These are phyloP conservation scores for Clavulina sp. DNA, from an alignment of 768 basidiomycete species.

Conservation along the genomic window DNA sequence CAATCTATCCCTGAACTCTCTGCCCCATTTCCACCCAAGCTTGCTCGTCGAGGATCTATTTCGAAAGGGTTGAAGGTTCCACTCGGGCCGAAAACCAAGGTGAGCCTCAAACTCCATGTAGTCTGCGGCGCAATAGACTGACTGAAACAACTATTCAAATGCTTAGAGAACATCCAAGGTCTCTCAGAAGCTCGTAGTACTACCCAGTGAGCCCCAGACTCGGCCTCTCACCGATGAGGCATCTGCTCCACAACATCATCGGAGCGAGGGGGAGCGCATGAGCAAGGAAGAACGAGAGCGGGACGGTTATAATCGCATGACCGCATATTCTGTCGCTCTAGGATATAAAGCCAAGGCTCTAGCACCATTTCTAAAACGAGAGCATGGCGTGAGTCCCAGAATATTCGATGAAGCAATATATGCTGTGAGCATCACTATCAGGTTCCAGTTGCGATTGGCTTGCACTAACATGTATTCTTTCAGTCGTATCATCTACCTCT, in stretches of 20 bases:
- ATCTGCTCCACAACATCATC: slow-evolving; percentile 38
- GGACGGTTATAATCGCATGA: slow-evolving; percentile 64
- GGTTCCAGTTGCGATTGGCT: background rate
- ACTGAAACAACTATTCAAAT: too few relatives aligned
- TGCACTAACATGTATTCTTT: background rate
- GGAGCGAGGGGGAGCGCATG: slow-evolving; percentile 81
- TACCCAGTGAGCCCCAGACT: slow-evolving; percentile 83
- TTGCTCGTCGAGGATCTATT: too few relatives aligned
- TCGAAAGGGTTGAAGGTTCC: too few relatives aligned
- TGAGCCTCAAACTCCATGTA: too few relatives aligned
- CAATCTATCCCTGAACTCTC: too few relatives aligned
- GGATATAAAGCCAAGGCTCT: slow-evolving; percentile 70
- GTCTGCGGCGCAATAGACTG: too few relatives aligned
- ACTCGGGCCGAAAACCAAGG: too few relatives aligned
- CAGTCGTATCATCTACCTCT: slow-evolving; percentile 91
- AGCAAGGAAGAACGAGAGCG: slow-evolving; percentile 66
- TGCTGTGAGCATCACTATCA: slow-evolving; percentile 38
- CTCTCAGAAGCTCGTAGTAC: slow-evolving; percentile 73
- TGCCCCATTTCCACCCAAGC: too few relatives aligned
- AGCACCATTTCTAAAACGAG: slow-evolving; percentile 73
- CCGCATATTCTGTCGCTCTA: slow-evolving; percentile 81
- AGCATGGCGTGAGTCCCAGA: slow-evolving; percentile 76
- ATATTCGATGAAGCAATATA: slow-evolving; percentile 90
- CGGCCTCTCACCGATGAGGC: slow-evolving; percentile 41
- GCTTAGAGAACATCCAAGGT: slow-evolving; percentile 72